These are phyloP conservation scores for Purshia tridentata DNA, from an alignment of 306 rosid genomes.

Conservation along the genomic window DNA sequence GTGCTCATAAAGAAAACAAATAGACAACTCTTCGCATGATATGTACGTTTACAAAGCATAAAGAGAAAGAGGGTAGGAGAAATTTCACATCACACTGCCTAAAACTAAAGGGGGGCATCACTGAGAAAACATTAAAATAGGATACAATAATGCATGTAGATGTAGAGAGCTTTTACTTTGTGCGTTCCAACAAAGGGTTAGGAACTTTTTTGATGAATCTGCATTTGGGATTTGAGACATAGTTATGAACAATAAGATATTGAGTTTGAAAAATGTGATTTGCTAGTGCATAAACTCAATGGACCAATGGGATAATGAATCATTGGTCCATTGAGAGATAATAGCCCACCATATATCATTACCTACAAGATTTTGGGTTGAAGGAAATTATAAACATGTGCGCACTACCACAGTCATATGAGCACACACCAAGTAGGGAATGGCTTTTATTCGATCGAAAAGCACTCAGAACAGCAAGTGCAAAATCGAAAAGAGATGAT, in stretches of 20 bases:
- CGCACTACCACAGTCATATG: background rate
- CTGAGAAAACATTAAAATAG: background rate
- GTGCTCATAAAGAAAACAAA: slow-evolving; percentile 14
- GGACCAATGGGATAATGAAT: background rate
- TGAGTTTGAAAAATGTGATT: too few relatives aligned
- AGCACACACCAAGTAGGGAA: background rate
- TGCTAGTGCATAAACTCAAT: background rate
- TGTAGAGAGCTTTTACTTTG: too few relatives aligned
- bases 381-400: background rate
- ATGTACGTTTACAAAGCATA: background rate
- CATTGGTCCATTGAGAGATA: background rate
- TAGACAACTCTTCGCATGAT: background rate
- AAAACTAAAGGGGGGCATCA: slow-evolving; percentile 9
- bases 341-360: background rate
- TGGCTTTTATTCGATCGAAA: background rate
- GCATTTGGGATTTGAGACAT: too few relatives aligned
- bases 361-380: background rate
- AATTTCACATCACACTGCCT: slow-evolving; percentile 9
- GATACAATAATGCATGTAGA: background rate
- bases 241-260: too few relatives aligned
- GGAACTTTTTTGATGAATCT: too few relatives aligned
- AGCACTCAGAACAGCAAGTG: slow-evolving; percentile 6
- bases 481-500: background rate
- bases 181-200: too few relatives aligned
- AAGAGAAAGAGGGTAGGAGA: slow-evolving; percentile 1